Evolutionary conservation across 2,329 filamentous ascomycete species (phyloP), one percentile per base, ranked within the genome.

Genomic region (Pseudogymnoascus sp.): DNA sequence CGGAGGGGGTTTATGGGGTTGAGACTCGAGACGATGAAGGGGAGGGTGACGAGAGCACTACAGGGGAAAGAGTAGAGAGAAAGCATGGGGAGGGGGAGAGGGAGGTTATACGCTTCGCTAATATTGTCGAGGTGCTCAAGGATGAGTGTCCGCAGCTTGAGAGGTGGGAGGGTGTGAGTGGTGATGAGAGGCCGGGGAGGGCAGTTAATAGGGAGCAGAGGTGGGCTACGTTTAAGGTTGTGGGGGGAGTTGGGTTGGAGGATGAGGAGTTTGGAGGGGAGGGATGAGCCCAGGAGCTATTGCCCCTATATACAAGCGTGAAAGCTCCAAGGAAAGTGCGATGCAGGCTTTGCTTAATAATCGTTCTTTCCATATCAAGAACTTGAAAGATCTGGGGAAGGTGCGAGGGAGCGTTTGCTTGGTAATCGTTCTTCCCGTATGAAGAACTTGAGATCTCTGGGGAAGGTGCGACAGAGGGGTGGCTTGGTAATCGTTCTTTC

Each of bases 1-100:
- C 76, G 1, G 78, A 79, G 66, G 65, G 65, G 17, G 15, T 73
- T 1, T 73, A 72, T 35, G 40, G 40, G 2, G 40, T 21, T 21
- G 40, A 44, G 40, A 19, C 33, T 9, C 63, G 60, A 1, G 59
- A 59, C 9, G 62, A 50, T n/a, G 60, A 62, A 33, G 53, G 40
- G 19, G 33, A 64, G 66, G 19, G 56, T 35, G 3, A 63, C 7
- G 31, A 59, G 5, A 33, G 59, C n/a, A 0, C 67, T 46, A 3
- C 65, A 64, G 21, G 68, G 70, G 7, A 56, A n/a, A n/a, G 23
- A 1, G 2, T 1, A 42, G 13, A 4, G 13, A 4, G n/a, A 10
- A 10, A 64, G 15, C 29, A 62, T 9, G 61, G 13, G 65, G 15
- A 15, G 9, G 37, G 13, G 4, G 7, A 4, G n/a, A 6, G 11